A percentile compares a stretch with the other conserved stretches of the same genome.
These are phyloP conservation scores for Aurantiochytrium sp. DNA, from an alignment of 108 stramenopile species.

Conservation along the genomic window DNA sequence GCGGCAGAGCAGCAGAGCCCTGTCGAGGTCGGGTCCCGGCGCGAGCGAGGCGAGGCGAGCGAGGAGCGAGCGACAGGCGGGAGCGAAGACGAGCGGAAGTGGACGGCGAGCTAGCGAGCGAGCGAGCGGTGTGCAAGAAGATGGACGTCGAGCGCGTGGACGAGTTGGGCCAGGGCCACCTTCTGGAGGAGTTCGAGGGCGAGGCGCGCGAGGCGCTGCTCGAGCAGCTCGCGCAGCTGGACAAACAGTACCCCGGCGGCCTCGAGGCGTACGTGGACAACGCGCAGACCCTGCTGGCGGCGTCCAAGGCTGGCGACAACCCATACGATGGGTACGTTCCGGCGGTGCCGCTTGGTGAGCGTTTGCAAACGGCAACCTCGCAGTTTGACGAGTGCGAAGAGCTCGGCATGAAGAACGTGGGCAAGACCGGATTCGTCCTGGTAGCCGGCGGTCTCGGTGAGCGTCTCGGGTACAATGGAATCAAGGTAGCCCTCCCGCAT, in stretches of 20 bases:
- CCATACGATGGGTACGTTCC: conserved; percentile 89
- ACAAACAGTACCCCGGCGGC: conserved; percentile 85
- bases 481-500: conserved; percentile 86
- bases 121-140: too few relatives aligned
- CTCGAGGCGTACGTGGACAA: conserved; percentile 75
- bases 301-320: conserved; percentile 75
- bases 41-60: too few relatives aligned
- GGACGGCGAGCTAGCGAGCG: too few relatives aligned
- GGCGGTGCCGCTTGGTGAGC: conserved; percentile 42
- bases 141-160: neutral
- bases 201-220: neutral
- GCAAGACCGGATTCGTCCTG: conserved; percentile 38
- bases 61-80: too few relatives aligned
- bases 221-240: conserved; percentile 66
- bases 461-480: conserved; percentile 85
- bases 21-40: too few relatives aligned
- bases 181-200: neutral
- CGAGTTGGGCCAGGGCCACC: conserved; percentile 1
- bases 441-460: conserved; percentile 86
- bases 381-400: conserved; percentile 43
- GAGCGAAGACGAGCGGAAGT: too few relatives aligned
- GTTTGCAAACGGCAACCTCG: neutral
- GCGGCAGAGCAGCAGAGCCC: too few relatives aligned
- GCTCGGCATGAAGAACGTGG: conserved; percentile 4
- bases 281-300: conserved; percentile 69